These are phyloP conservation scores for Gastrolobium bilobum DNA, from an alignment of 306 rosid species.

Conservation along the genomic window DNA sequence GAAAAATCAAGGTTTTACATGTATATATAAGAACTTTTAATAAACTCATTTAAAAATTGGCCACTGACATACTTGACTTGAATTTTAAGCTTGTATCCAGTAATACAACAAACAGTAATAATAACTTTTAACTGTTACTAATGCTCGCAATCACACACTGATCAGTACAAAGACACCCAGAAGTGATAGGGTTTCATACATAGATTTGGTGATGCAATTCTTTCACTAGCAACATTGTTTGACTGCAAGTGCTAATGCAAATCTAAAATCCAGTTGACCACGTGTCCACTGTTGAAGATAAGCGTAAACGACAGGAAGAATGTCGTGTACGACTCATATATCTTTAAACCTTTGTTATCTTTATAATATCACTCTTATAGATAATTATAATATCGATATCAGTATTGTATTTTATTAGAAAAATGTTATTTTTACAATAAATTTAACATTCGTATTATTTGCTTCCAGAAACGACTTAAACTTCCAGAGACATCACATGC, in stretches of 20 bases:
- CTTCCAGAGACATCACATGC: not conserved
- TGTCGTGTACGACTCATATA: not conserved
- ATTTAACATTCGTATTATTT: not conserved
- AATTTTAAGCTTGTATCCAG: no score
- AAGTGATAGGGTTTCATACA: conserved; percentile 11
- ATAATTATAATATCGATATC: no score
- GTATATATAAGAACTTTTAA: no score
- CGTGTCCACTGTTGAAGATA: conserved; percentile 22
- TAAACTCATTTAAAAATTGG: no score
- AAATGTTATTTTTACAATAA: not conserved
- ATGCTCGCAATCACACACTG: no score
- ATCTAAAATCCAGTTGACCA: conserved; percentile 17
- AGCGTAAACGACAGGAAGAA: conserved; percentile 6
- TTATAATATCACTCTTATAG: no score
- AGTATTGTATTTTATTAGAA: no score
- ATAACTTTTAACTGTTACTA: no score
- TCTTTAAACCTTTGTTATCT: not conserved
- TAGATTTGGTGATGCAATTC: conserved; percentile 36
- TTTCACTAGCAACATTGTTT: conserved; percentile 45
- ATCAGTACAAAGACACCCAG: no score
- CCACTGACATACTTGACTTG: no score
- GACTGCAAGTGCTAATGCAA: conserved; percentile 34
- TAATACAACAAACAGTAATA: no score
- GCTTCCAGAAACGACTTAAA: not conserved
- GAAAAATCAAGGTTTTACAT: no score